Conservation (phyloP, 1,139 yeast genomes). For the Zygosaccharomyces pseudobailii region DNA sequence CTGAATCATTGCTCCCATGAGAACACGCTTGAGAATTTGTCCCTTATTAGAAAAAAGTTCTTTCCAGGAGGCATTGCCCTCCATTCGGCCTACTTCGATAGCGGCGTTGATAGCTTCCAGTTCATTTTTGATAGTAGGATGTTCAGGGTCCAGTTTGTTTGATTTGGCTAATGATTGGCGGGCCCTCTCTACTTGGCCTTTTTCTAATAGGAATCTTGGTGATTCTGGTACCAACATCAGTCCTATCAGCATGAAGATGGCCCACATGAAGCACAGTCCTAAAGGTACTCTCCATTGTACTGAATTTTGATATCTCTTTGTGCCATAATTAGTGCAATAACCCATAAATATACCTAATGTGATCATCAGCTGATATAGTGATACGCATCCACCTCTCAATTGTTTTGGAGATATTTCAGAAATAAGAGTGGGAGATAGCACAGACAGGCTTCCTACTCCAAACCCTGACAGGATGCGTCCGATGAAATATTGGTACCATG, state of each 20-base stretch:
- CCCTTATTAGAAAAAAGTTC: constrained; percentile 63
- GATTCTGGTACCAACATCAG: constrained; percentile 73
- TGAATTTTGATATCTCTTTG: constrained; percentile 43
- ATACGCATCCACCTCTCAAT: constrained; percentile 64
- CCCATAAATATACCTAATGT: constrained; percentile 63
- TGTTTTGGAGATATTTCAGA: constrained; percentile 66
- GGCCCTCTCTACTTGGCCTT: constrained; percentile 53
- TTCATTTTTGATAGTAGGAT: constrained; percentile 54
- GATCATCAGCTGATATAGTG: constrained; percentile 62
- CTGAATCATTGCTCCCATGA: constrained; percentile 62
- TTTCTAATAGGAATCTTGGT: constrained; percentile 63
- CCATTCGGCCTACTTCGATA: constrained; percentile 56
- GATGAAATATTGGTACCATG: constrained; percentile 53
- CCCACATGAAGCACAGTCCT: constrained; percentile 49
- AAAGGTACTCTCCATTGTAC: constrained; percentile 64
- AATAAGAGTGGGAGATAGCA: constrained; percentile 59
- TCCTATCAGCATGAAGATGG: constrained; percentile 44
- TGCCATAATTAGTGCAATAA: constrained; percentile 58
- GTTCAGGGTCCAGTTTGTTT: constrained; percentile 52
- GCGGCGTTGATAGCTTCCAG: constrained; percentile 58
- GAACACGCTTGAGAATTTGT: constrained; percentile 49
- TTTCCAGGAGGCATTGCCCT: constrained; percentile 66
- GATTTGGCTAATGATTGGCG: constrained; percentile 54
- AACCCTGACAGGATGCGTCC: constrained; percentile 65
- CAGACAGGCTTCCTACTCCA: constrained; percentile 63